phyloP scores from a whole-genome alignment of 164 flowering plant species.

The Vitis cinerea region DNA sequence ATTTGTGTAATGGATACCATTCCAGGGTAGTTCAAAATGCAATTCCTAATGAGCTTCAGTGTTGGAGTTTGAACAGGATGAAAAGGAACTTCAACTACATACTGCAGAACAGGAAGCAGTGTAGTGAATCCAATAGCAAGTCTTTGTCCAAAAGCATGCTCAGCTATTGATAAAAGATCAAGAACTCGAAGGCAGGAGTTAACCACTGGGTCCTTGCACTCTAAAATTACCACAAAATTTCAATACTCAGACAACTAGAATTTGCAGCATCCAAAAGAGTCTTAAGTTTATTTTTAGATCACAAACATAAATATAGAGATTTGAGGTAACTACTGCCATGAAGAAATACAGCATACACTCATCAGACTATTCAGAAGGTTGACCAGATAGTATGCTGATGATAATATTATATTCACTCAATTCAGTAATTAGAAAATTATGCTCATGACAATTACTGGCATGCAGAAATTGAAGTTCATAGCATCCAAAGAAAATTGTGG shows the following conservation, averaged over 20 bases:
- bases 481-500: no score
- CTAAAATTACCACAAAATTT: constrained; percentile 29
- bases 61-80: constrained; percentile 75
- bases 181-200: constrained; percentile 74
- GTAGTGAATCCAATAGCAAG: constrained; percentile 86
- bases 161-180: constrained; percentile 63
- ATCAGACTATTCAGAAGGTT: no score
- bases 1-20: constrained; percentile 51
- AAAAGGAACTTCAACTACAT: constrained; percentile 76
- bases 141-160: constrained; percentile 62
- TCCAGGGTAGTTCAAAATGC: constrained; percentile 74
- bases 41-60: constrained; percentile 59
- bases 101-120: constrained; percentile 58
- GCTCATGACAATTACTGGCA: no score
- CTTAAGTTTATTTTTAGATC: no score
- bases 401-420: no score
- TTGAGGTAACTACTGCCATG: no score
- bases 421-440: no score
- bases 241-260: no score
- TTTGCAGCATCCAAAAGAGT: neutral
- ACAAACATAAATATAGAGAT: no score
- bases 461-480: no score
- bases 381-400: no score
- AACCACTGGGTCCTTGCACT: constrained; percentile 58
- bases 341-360: no score